phyloP scores from a whole-genome alignment of 768 basidiomycete species.

The Rhodotorula diobovata region DNA sequence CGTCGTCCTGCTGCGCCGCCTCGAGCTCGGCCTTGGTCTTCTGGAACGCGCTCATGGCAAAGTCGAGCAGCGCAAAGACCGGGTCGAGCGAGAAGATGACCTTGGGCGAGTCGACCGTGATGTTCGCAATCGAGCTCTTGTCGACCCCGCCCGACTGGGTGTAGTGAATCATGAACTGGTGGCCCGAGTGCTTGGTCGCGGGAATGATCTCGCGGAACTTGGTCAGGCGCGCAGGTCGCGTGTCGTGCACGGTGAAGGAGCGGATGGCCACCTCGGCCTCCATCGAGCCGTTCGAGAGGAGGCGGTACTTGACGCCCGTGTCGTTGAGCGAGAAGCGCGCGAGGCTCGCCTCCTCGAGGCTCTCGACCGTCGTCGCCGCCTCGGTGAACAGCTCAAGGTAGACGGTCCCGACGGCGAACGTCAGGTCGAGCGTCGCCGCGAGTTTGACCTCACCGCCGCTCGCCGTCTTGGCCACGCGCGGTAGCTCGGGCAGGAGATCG shows the following conservation, averaged over 20 bases:
- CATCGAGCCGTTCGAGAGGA: constrained; percentile 72
- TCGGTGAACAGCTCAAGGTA: constrained; percentile 81
- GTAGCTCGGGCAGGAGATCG: constrained; percentile 50
- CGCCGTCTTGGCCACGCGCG: constrained; percentile 40
- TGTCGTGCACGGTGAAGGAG: constrained; percentile 88
- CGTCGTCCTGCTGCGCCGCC: constrained; percentile 26
- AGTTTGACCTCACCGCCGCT: constrained; percentile 49
- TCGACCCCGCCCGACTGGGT: constrained; percentile 63
- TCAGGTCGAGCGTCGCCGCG: constrained; percentile 68
- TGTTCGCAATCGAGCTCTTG: constrained; percentile 63
- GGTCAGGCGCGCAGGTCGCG: constrained; percentile 64
- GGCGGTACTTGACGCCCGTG: constrained; percentile 71
- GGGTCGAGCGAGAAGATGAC: constrained; percentile 90
- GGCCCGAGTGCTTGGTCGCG: constrained; percentile 79
- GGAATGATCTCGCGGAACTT: constrained; percentile 94
- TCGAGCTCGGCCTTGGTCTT: constrained; percentile 2
- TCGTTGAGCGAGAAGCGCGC: constrained; percentile 76
- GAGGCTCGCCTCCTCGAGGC: constrained; percentile 72
- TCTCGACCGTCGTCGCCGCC: constrained; percentile 56
- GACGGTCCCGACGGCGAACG: constrained; percentile 65
- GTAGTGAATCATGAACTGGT: constrained; percentile 84
- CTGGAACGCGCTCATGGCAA: constrained; percentile 63
- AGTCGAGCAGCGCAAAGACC: constrained; percentile 78
- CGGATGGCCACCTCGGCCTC: constrained; percentile 83
- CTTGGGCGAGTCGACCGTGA: constrained; percentile 86